Evolutionary conservation across 1,139 yeast species (phyloP).

Genomic region (Nematodospora anomalae): DNA sequence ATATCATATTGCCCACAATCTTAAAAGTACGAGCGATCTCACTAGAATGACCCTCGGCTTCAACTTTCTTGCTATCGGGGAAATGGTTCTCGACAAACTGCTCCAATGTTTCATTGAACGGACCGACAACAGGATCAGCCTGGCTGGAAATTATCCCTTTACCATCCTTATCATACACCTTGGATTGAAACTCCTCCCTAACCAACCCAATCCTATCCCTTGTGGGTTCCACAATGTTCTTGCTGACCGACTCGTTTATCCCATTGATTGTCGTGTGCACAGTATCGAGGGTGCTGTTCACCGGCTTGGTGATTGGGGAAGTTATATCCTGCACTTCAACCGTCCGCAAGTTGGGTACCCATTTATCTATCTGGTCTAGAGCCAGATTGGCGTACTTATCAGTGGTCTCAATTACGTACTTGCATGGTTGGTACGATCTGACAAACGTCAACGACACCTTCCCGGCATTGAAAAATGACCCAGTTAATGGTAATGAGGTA

Average conservation of each 20-base stretch:
- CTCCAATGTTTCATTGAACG: conserved; percentile 57
- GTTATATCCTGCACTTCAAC: conserved; percentile 40
- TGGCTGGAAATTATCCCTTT: conserved; percentile 60
- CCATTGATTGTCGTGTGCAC: conserved; percentile 27
- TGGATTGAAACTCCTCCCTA: conserved; percentile 15
- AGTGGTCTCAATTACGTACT: conserved; percentile 24
- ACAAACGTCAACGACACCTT: conserved; percentile 19
- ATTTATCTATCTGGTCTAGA: conserved; percentile 37
- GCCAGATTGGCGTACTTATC: conserved; percentile 33
- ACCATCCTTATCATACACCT: conserved; percentile 54
- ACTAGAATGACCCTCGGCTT: conserved; percentile 46
- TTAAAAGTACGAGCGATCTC: conserved; percentile 52
- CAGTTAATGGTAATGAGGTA: conserved; percentile 22
- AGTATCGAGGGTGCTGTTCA: conserved; percentile 31
- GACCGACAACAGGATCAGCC: conserved; percentile 62
- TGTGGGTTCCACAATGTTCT: conserved; percentile 43
- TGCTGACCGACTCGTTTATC: conserved; percentile 21
- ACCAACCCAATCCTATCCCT: conserved; percentile 42
- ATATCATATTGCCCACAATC: conserved; percentile 40
- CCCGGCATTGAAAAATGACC: conserved; percentile 9
- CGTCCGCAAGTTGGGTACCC: conserved; percentile 37
- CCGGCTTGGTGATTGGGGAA: conserved; percentile 45
- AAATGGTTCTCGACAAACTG: conserved; percentile 30
- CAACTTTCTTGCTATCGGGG: conserved; percentile 48
- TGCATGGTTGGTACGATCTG: conserved; percentile 28